Base-by-base conservation (phyloP, 2,329 filamentous ascomycete genomes). In the Paecilomyces fulvus region DNA sequence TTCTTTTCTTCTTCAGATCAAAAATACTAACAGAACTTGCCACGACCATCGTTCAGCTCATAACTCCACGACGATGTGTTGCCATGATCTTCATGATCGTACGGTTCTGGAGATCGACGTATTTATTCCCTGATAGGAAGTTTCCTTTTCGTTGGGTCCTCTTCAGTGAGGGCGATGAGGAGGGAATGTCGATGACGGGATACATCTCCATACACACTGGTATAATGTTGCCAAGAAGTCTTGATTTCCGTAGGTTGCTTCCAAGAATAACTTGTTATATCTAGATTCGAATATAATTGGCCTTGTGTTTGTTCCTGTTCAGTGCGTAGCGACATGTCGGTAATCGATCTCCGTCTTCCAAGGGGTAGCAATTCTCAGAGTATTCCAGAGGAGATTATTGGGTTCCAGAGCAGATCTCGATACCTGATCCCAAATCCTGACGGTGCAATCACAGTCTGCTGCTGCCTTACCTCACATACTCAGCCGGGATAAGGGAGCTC, bases 101-200 rank as follows among this genome's bases (percentile, higher is more conserved):
- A 78, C 79, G 81, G 83, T 76, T 83, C 82, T 82, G 82, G 76
- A 87, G 84, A 87, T 72, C 58, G 76, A 83, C 65, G 59, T 43
- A 43, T 70, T 79, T 43, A 43, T 70, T 79, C 79, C 79, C 75
- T 73, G 77, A 83, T 86, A 87, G 85, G 84, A 87, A 88, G 83
- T 86, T 83, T 79, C 76, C 75, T 77, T 79, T 79, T 80, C 83
- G 83, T 81, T 81, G 83, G 75, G 83, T 86, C 81, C 76, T 84
- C 83, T 87, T 84, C 61, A 80, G 68, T 86, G 84, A 85, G 80
- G 83, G 83, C 84, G 82, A 86, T 84, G 83, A 79, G 82, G 75
- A 76, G 75, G 75, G 78, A 82, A 86, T 87, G 85, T 86, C 84
- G 83, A 86, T 81, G 81, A 86, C 79, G 82, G 84, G 84, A 84